phyloP scores from a whole-genome alignment of 192 early-diverging fungal species.

The Thoreauomyces humboldtii region DNA sequence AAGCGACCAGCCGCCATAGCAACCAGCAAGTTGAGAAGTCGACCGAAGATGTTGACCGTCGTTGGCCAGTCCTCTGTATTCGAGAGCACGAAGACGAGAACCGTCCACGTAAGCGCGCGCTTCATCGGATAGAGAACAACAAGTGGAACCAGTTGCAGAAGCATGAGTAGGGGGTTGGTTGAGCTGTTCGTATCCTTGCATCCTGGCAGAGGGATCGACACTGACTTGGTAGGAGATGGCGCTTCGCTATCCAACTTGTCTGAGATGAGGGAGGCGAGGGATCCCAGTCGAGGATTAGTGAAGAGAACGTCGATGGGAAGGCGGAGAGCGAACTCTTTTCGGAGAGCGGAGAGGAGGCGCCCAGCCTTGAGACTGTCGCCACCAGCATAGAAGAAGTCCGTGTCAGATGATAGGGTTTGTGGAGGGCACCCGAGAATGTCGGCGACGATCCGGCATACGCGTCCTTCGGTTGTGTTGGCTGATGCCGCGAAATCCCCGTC shows the following conservation, averaged over 20 bases:
- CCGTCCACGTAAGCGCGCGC: neutral
- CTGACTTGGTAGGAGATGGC: too few relatives aligned
- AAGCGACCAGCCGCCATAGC: slow-evolving; percentile 8
- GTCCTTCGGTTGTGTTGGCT: slow-evolving; percentile 12
- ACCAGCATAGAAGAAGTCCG: slow-evolving; percentile 48
- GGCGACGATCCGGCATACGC: slow-evolving; percentile 29
- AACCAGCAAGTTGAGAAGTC: slow-evolving; percentile 4
- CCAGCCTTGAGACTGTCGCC: slow-evolving; percentile 43
- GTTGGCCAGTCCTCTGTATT: slow-evolving; percentile 9
- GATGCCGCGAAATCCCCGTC: slow-evolving; percentile 8
- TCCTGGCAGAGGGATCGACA: neutral
- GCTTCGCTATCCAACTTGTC: slow-evolving; percentile 26
- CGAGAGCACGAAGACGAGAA: neutral
- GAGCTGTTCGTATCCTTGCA: neutral
- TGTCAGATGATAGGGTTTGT: neutral
- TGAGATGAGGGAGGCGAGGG: neutral
- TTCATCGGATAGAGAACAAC: neutral
- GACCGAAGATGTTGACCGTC: neutral
- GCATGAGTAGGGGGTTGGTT: neutral
- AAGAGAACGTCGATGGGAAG: neutral
- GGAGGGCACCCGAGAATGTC: slow-evolving; percentile 28
- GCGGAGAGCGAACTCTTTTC: neutral
- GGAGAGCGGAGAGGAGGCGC: slow-evolving; percentile 12
- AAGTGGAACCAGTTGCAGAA: neutral
- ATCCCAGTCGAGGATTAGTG: slow-evolving; percentile 1